Base-by-base conservation (phyloP, 352 stramenopile species). In the Globisporangium mamillatum region DNA sequence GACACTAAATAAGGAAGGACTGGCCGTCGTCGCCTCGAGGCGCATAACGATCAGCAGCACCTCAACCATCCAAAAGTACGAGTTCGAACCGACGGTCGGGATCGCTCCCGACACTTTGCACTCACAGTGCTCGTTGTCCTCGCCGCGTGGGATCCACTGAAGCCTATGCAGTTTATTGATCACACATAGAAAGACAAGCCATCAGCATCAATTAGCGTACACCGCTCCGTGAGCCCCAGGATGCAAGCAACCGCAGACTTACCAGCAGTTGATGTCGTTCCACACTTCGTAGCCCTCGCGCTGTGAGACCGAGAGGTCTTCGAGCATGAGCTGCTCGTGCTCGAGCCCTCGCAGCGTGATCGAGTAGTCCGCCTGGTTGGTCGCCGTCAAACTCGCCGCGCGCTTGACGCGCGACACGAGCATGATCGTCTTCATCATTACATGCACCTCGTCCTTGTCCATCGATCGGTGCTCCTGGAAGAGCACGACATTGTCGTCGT, bases 51-150 rank as follows among this genome's bases (percentile, higher is more conserved):
- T 67, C 12, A 72, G 53, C 20, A 72, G 46, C 41, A 72, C 61
- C 48, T 72, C 67, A 53, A 72, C 55, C 50, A 67, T 63, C 67
- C 67, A 72, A 63, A 55, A 72, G 60, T 72, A 60, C 41, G 67
- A 44, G 34, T 72, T 72, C 60, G 67, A 22, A 5, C 67, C 67
- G 6, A 72, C 67, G 7, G 67, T 72, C 18, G 61, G 61, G 16
- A 67, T 68, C 67, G 61, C 67, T 1, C 67, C 67, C n/a, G 60
- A 66, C 22, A 70, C 65, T 55, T 65, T 65, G 16, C 54, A 55
- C 58, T 70, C 65, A 48, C 65, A 70, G 25, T 66, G 22, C 8
- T 68, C 63, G 34, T n/a, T 29, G 20, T 44, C 14, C 24, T 70
- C 65, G 25, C 65, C 57, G 2, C 58, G 57, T 7, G 65, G 65